These are phyloP conservation scores for Apiotrichum porosum DNA, from an alignment of 1,284 basidiomycete species.

Conservation along the genomic window DNA sequence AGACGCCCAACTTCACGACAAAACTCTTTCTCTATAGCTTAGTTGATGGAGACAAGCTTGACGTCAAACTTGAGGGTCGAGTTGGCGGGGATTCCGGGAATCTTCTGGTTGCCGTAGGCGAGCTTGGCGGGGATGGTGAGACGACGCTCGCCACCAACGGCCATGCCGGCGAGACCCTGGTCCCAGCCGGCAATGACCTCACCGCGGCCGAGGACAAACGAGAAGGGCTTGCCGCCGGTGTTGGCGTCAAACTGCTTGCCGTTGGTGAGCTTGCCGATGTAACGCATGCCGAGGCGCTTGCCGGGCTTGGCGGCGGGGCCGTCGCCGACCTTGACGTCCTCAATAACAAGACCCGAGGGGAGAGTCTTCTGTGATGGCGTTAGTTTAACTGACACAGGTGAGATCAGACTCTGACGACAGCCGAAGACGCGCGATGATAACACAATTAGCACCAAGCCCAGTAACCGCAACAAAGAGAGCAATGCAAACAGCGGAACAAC, in stretches of 20 bases:
- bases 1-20: too few relatives aligned
- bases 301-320: conserved; percentile 83
- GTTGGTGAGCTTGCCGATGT: conserved; percentile 64
- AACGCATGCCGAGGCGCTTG: conserved; percentile 74
- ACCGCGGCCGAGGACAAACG: conserved; percentile 77
- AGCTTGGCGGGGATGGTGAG: conserved; percentile 56
- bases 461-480: too few relatives aligned
- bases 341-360: conserved; percentile 69
- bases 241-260: conserved; percentile 88
- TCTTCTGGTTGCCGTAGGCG: conserved; percentile 54
- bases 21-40: too few relatives aligned
- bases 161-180: conserved; percentile 85
- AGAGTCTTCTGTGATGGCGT: conserved; percentile 51
- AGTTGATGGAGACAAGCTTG: conserved; percentile 54
- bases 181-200: conserved; percentile 98
- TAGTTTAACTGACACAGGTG: too few relatives aligned
- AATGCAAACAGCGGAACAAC: too few relatives aligned
- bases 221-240: conserved; percentile 82
- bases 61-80: conserved; percentile 55
- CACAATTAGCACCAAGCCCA: background rate
- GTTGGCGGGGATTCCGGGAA: conserved; percentile 52
- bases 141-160: conserved; percentile 80
- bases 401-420: too few relatives aligned
- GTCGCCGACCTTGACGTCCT: conserved; percentile 71
- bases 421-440: too few relatives aligned